Base-by-base conservation (phyloP, 148 eudicot species). In the Arctostaphylos glauca region DNA sequence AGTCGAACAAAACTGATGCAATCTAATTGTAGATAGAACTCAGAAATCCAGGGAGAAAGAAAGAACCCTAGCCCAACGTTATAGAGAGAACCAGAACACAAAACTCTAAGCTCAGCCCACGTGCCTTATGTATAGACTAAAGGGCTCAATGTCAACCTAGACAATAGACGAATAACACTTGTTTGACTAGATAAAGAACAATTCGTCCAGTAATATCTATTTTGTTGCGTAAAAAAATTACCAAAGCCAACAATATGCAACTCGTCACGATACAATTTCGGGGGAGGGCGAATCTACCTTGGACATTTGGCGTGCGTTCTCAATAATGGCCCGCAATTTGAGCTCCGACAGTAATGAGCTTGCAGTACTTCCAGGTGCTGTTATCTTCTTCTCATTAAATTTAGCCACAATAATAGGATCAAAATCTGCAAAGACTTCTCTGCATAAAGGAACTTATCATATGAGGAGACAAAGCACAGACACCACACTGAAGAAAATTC, bases 341-440 rank as follows among this genome's bases (percentile, higher is more conserved):
- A 80, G 85, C 82, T 87, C 89, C 1, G 87, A 84, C 9, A 87
- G 25, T 50, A 87, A 46, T 74, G 87, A 84, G 77, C 80, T 82
- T 21, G 83, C 89, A 21, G 83, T 84, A 64, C 85, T 79, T 80
- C 87, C 87, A 15, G 83, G 81, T 74, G 87, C 81, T 38, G 73
- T 50, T 53, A 87, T 52, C 74, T 82, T 84, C 81, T 87, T 87
- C 62, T 79, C 87, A 80, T 72, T 85, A 25, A 85, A 80, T 80
- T 84, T 87, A 15, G 87, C 84, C 55, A 87, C 85, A 53, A 70
- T 55, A 10, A 46, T 55, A 54, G 87, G 87, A 82, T 87, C 89
- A 84, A 87, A 84, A 77, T 87, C 85, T 49, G 86, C 70, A 84
- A 87, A 87, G 76, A 84, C 85, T 82, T 87, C 82, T 77, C 87